A percentile compares a stretch with the other conserved stretches of the same genome.
These are phyloP conservation scores for Cymbidium sinense DNA, from an alignment of 106 monocot species.

Conservation along the genomic window DNA sequence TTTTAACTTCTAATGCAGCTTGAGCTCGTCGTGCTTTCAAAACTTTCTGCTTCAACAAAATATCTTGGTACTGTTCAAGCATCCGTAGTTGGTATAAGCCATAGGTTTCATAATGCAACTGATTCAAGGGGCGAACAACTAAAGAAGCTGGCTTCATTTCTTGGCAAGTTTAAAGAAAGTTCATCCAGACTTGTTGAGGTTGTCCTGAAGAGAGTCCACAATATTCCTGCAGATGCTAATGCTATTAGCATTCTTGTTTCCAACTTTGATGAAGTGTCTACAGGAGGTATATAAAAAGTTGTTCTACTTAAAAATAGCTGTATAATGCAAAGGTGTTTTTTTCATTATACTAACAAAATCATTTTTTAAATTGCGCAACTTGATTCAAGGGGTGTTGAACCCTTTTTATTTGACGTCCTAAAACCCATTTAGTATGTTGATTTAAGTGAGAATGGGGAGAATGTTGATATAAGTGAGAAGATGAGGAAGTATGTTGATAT, in stretches of 20 bases:
- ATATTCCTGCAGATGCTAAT: conserved; percentile 81
- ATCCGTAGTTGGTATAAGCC: conserved; percentile 71
- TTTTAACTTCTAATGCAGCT: conserved; percentile 18
- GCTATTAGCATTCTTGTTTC: conserved; percentile 65
- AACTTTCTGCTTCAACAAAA: conserved; percentile 13
- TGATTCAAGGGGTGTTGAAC: no score
- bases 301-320: not conserved
- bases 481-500: no score
- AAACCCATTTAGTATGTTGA: no score
- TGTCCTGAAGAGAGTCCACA: conserved; percentile 49
- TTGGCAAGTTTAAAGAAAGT: conserved; percentile 37
- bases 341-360: no score
- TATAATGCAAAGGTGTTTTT: not conserved
- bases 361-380: no score
- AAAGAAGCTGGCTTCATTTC: conserved; percentile 42
- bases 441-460: no score
- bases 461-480: no score
- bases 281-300: conserved; percentile 35
- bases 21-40: conserved; percentile 20
- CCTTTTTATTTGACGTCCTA: no score
- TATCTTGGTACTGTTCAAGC: conserved; percentile 55
- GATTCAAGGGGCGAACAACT: conserved; percentile 53
- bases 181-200: conserved; percentile 52
- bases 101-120: conserved; percentile 42
- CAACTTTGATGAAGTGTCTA: conserved; percentile 32